These are phyloP conservation scores for Agrocybe chaxingu DNA, from an alignment of 768 basidiomycete species.

Conservation along the genomic window DNA sequence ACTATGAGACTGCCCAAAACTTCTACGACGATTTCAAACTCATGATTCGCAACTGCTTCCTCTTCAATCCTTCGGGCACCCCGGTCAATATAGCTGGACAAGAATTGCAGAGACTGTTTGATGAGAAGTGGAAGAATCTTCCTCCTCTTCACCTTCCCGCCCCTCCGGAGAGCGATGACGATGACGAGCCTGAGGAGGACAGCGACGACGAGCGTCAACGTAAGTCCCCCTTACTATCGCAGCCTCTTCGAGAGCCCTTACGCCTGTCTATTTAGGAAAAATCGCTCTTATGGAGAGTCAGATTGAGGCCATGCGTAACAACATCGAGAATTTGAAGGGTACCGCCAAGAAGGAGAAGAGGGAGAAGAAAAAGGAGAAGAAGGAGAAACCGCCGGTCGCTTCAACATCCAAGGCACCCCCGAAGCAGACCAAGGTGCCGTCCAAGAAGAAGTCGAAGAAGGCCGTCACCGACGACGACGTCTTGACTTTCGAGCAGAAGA, in stretches of 20 bases:
- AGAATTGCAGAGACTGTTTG: conserved; percentile 83
- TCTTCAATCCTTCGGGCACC: conserved; percentile 88
- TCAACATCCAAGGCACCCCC: conserved; percentile 62
- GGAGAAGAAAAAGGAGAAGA: conserved; percentile 72
- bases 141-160: conserved; percentile 66
- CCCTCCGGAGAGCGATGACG: conserved; percentile 54
- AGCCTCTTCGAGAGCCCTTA: conserved; percentile 6
- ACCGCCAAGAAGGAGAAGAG: conserved; percentile 47
- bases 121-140: conserved; percentile 85
- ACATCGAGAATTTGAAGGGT: conserved; percentile 60
- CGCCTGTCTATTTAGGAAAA: conserved; percentile 38
- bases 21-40: conserved; percentile 91
- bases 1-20: conserved; percentile 74
- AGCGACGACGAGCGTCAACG: conserved; percentile 67
- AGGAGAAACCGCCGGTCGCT: conserved; percentile 51
- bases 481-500: conserved; percentile 95
- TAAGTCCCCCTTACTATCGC: conserved; percentile 35
- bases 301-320: conserved; percentile 73
- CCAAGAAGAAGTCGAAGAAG: conserved; percentile 69
- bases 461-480: conserved; percentile 72
- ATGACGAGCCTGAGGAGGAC: conserved; percentile 65
- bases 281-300: conserved; percentile 79
- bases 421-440: conserved; percentile 45
- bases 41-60: conserved; percentile 92
- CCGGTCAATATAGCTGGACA: conserved; percentile 84